These are phyloP conservation scores for Penicillium brevicompactum DNA, from an alignment of 2,329 filamentous ascomycete species.

Conservation along the genomic window DNA sequence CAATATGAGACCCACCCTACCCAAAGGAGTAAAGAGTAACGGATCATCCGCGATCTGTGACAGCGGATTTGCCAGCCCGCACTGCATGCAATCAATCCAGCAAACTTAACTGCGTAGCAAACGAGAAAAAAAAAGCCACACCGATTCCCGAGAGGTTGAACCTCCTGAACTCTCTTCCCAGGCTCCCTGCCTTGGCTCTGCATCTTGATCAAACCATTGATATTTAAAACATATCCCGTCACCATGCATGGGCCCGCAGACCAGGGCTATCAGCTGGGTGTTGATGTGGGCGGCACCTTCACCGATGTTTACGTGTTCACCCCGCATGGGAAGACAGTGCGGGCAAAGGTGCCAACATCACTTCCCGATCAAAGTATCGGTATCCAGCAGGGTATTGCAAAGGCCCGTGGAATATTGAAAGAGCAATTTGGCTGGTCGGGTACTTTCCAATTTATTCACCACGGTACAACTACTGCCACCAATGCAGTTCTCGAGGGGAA, in stretches of 20 bases:
- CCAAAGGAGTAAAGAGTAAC: not conserved
- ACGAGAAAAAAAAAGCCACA: not conserved
- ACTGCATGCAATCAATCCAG: not conserved
- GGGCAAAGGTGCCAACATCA: conserved; percentile 52
- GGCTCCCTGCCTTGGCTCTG: not conserved
- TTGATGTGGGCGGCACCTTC: conserved; percentile 46
- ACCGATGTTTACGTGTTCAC: conserved; percentile 53
- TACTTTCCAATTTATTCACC: conserved; percentile 53
- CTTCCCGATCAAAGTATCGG: conserved; percentile 51
- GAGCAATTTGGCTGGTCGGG: conserved; percentile 45
- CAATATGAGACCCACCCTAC: not conserved
- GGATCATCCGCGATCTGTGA: not conserved
- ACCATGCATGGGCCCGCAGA: not conserved
- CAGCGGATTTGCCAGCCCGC: not conserved
- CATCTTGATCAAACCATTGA: not conserved
- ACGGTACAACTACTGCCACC: conserved; percentile 54
- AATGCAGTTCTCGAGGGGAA: conserved; percentile 55
- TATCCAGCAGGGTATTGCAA: conserved; percentile 49
- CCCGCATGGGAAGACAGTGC: conserved; percentile 45
- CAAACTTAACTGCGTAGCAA: too few relatives aligned
- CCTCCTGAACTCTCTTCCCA: not conserved
- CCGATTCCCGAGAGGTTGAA: not conserved
- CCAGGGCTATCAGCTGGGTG: conserved; percentile 27
- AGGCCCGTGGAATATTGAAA: conserved; percentile 44
- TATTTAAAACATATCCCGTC: not conserved